phyloP scores from a whole-genome alignment of 2,329 filamentous ascomycete genomes.

The Remersonia thermophila region DNA sequence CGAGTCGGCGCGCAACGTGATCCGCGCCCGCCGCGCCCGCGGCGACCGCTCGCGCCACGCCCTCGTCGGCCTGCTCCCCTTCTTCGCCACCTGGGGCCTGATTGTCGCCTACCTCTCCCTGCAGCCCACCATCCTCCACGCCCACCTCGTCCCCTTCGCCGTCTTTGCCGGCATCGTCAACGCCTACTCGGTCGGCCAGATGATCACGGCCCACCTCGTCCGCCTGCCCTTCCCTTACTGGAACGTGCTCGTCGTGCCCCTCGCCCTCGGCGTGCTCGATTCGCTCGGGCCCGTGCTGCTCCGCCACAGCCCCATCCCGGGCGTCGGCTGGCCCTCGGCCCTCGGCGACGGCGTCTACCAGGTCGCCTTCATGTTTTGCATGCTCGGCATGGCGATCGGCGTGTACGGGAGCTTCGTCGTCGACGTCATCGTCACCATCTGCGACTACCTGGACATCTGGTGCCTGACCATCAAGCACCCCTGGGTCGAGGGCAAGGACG shows the following conservation, averaged over 20 bases:
- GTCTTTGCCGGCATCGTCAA: conserved; percentile 85
- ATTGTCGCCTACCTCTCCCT: conserved; percentile 70
- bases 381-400: conserved; percentile 71
- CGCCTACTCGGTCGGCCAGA: conserved; percentile 87
- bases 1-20: conserved; percentile 70
- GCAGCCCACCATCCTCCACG: conserved; percentile 69
- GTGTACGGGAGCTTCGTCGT: conserved; percentile 97
- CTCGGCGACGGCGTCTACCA: conserved; percentile 72
- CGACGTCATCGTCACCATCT: conserved; percentile 94
- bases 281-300: conserved; percentile 60
- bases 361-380: conserved; percentile 69
- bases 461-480: conserved; percentile 93
- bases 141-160: conserved; percentile 79
- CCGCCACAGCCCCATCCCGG: conserved; percentile 37
- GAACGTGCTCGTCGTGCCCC: conserved; percentile 70
- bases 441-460: conserved; percentile 97
- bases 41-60: conserved; percentile 62
- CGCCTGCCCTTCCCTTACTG: conserved; percentile 80
- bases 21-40: conserved; percentile 62
- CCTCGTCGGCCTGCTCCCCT: conserved; percentile 71
- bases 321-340: conserved; percentile 65
- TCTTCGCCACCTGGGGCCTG: conserved; percentile 65
- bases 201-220: conserved; percentile 89
- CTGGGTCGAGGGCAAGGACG: conserved; percentile 31
- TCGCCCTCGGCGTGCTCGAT: conserved; percentile 69